Percentiles rank a stretch among this genome's conserved stretches.
Evolutionary conservation across 208 protist species (phyloP).

Genomic region (Acanthamoeba castellanii): DNA sequence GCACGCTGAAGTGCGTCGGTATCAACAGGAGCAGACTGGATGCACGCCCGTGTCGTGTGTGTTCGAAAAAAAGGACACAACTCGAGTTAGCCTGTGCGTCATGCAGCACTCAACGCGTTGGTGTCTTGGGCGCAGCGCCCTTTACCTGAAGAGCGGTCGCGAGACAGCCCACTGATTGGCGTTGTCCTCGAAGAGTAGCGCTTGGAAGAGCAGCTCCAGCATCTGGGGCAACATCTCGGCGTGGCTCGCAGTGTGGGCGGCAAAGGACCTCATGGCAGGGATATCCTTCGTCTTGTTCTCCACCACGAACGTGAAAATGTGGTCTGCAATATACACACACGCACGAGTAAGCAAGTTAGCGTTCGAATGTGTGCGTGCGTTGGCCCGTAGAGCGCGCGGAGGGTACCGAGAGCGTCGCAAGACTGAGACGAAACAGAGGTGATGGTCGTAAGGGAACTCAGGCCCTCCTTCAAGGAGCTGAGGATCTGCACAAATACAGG

Average conservation of each 20-base stretch:
- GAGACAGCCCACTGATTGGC: slow-evolving; percentile 84
- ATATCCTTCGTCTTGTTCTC: slow-evolving; percentile 60
- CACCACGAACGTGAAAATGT: slow-evolving; percentile 61
- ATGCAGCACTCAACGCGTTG: too few species aligned
- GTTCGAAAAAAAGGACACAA: neutral
- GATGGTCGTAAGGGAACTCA: slow-evolving; percentile 74
- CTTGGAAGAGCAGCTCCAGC: slow-evolving; percentile 80
- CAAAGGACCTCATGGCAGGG: slow-evolving; percentile 47
- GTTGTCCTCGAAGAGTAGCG: slow-evolving; percentile 86
- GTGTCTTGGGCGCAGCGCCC: neutral
- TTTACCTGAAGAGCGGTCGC: slow-evolving; percentile 80
- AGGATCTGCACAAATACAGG: slow-evolving; percentile 82
- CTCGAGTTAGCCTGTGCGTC: neutral
- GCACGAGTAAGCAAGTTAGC: slow-evolving; percentile 30
- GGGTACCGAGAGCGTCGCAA: slow-evolving; percentile 16
- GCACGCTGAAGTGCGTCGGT: slow-evolving; percentile 37
- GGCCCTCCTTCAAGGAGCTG: slow-evolving; percentile 78
- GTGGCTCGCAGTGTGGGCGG: slow-evolving; percentile 73
- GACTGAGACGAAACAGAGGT: neutral
- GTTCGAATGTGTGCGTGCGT: neutral
- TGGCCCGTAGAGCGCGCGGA: neutral
- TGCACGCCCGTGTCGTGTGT: neutral
- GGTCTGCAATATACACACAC: neutral
- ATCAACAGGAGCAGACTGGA: slow-evolving; percentile 42
- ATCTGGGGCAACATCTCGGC: slow-evolving; percentile 76